Evolutionary conservation across 75 land plant species (phyloP), one percentile per base, ranked within the genome.

Genomic region (Isoetes taiwanensis): DNA sequence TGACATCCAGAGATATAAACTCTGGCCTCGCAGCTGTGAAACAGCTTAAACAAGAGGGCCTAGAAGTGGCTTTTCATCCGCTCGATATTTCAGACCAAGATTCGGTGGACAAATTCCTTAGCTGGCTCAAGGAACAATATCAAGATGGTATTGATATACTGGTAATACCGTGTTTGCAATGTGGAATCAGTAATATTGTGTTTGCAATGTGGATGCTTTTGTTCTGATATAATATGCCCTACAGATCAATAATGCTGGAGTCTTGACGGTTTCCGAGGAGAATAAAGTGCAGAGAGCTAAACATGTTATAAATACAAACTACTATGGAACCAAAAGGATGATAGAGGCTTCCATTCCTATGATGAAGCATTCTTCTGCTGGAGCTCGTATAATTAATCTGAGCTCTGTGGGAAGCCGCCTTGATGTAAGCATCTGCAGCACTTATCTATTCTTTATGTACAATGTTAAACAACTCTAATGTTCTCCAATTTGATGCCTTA

Each of bases 211-310:
- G n/a, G n/a, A n/a, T n/a, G n/a, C n/a, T n/a, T n/a, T n/a, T n/a
- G n/a, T n/a, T n/a, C n/a, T n/a, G n/a, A n/a, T n/a, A n/a, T n/a
- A n/a, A n/a, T n/a, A n/a, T n/a, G 16, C 4, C 16, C 23, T 6
- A 5, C 50, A 46, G 50, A 19, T 46, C n/a, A 46, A 46, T n/a
- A 46, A 46, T 16, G 50, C 50, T n/a, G 50, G 50, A 19, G 19
- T 46, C 25, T 6, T 6, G 5, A 19, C 50, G 5, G 25, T 8
- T 6, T 5, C 12, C 4, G n/a, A 19, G 6, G 21, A 19, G 6
- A 9, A 9, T 9, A n/a, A 46, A 19, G 16, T 46, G 19, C 25
- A 46, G 19, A 6, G 25, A 46, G 50, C 50, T 5, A 46, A 46
- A n/a, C 4, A 46, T 4, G 19, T 46, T 5, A n/a, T 46, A 8